Percentiles rank a stretch among this genome's conserved stretches.
Evolutionary conservation across 345 rosid species (phyloP).

Genomic region (Gossypium ekmanianum): DNA sequence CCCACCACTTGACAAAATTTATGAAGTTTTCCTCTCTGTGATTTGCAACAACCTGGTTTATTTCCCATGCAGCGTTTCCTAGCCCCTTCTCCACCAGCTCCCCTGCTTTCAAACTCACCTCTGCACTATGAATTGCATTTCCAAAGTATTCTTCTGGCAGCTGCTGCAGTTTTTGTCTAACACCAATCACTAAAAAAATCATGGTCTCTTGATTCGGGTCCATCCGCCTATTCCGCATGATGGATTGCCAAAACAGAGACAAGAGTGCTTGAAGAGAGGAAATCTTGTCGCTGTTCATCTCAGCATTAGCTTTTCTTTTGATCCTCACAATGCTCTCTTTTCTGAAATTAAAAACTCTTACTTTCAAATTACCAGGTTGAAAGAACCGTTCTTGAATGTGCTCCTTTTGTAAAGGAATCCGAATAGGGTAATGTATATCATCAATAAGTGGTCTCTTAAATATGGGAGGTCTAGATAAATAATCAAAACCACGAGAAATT

Average conservation of each 20-base stretch:
- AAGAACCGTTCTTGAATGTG: background rate
- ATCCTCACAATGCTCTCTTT: conserved; percentile 22
- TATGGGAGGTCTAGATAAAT: background rate
- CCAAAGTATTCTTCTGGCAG: background rate
- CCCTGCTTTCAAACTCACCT: background rate
- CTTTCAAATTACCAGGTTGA: conserved; percentile 14
- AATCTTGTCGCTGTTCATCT: conserved; percentile 18
- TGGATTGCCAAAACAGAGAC: conserved; percentile 28
- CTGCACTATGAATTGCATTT: background rate
- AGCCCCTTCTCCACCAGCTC: background rate
- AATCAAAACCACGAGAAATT: background rate
- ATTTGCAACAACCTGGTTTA: background rate
- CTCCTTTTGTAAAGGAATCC: conserved; percentile 7
- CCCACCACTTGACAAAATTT: background rate
- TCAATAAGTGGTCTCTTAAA: background rate
- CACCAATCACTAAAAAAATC: background rate
- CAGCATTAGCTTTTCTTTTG: conserved; percentile 35
- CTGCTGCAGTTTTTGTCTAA: background rate
- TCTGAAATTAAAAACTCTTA: conserved; percentile 32
- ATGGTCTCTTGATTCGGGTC: background rate
- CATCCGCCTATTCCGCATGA: background rate
- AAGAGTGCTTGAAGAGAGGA: conserved; percentile 34
- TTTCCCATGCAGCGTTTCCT: background rate
- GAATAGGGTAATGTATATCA: conserved; percentile 23
- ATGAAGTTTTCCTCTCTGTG: background rate